Percentiles rank a stretch among this genome's conserved stretches.
These are phyloP conservation scores for Capniomyces stellatus DNA, from an alignment of 371 early-diverging fungal genomes.

Conservation along the genomic window DNA sequence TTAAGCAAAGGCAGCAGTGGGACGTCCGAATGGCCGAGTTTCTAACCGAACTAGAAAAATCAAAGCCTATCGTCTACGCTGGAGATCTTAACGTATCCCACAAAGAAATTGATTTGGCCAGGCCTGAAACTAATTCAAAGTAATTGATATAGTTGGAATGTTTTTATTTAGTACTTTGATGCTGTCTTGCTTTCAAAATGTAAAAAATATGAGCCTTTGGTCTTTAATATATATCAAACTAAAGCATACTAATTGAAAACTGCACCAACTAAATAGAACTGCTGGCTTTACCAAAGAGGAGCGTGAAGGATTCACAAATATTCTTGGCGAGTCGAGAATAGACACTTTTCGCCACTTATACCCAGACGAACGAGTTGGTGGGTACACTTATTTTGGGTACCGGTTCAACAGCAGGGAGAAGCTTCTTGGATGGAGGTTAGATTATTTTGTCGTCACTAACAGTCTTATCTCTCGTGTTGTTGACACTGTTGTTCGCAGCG, in stretches of 20 bases:
- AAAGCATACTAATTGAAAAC: no score
- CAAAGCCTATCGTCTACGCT: slow-evolving; percentile 61
- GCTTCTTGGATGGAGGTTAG: slow-evolving; percentile 70
- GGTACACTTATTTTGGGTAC: slow-evolving; percentile 69
- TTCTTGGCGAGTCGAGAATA: slow-evolving; percentile 36
- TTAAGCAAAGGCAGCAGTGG: slow-evolving; percentile 43
- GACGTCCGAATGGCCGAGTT: slow-evolving; percentile 47
- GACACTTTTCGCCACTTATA: slow-evolving; percentile 64
- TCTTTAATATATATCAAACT: no score
- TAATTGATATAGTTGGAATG: slow-evolving; percentile 5
- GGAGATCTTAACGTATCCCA: slow-evolving; percentile 88
- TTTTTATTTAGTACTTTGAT: slow-evolving; percentile 1
- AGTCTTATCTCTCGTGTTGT: slow-evolving; percentile 37
- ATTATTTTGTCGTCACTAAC: slow-evolving; percentile 64
- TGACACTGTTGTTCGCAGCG: slow-evolving; percentile 48
- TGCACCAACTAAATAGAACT: no score
- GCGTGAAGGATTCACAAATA: slow-evolving; percentile 46
- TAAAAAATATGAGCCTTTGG: no score
- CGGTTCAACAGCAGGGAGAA: slow-evolving; percentile 54
- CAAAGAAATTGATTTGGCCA: slow-evolving; percentile 55
- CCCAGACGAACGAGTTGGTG: slow-evolving; percentile 36
- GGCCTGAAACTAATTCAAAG: slow-evolving; percentile 55
- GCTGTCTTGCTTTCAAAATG: no score
- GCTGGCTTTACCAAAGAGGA: slow-evolving; percentile 80
- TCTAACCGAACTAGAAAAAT: slow-evolving; percentile 41